phyloP scores from a whole-genome alignment of 1,284 basidiomycete genomes.

The Athelia sp. region DNA sequence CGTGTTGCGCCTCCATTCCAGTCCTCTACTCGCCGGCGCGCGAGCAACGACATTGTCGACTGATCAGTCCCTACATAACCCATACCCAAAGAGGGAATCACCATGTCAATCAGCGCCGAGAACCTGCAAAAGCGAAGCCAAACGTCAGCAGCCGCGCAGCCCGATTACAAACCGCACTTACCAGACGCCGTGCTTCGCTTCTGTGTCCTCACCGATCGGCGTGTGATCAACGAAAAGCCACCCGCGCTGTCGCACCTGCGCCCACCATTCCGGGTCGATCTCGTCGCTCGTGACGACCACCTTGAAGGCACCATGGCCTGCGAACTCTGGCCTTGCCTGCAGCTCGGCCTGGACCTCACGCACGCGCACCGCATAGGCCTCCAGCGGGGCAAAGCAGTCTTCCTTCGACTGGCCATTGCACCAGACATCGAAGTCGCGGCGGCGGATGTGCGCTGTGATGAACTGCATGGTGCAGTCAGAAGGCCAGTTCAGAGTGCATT shows the following conservation, averaged over 20 bases:
- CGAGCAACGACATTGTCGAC: slow-evolving; percentile 38
- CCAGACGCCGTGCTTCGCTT: slow-evolving; percentile 27
- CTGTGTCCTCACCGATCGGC: not conserved
- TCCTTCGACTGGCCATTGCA: slow-evolving; percentile 24
- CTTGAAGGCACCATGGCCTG: slow-evolving; percentile 8
- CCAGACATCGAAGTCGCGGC: slow-evolving; percentile 37
- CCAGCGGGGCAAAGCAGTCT: slow-evolving; percentile 37
- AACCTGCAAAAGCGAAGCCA: slow-evolving; percentile 20
- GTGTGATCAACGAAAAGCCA: slow-evolving; percentile 30
- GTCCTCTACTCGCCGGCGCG: slow-evolving; percentile 32
- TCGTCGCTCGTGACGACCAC: slow-evolving; percentile 34
- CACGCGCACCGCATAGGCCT: slow-evolving; percentile 32
- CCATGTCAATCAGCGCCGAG: slow-evolving; percentile 34
- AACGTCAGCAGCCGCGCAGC: not conserved
- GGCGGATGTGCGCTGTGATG: slow-evolving; percentile 44
- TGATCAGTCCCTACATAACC: slow-evolving; percentile 43
- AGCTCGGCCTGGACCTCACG: slow-evolving; percentile 32
- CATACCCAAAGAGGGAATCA: slow-evolving; percentile 30
- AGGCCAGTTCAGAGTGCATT: not conserved
- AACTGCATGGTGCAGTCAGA: slow-evolving; percentile 21
- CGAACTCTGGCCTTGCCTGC: slow-evolving; percentile 18
- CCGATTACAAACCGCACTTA: not conserved
- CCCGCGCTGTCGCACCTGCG: slow-evolving; percentile 27
- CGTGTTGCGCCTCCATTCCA: slow-evolving; percentile 25
- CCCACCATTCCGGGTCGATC: slow-evolving; percentile 33